Evolutionary conservation across 228 moss, liverwort and hornwort genomes (phyloP), one percentile per base, ranked within the genome.

Genomic region (Sphagnum magellanicum): DNA sequence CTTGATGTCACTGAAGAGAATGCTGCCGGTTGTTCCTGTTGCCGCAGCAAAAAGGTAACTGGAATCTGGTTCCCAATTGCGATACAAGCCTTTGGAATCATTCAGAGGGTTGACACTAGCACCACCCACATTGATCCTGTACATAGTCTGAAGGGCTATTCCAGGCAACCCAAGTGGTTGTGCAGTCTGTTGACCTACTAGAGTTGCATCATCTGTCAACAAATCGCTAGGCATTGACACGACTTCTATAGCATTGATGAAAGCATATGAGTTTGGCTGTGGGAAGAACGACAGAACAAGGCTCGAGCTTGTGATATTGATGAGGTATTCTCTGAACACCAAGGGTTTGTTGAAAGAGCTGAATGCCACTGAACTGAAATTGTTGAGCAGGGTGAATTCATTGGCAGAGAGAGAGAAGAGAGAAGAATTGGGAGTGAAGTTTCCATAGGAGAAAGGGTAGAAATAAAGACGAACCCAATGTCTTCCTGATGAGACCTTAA

Each of bases 41-140:
- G 89, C 81, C 0, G 87, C 81, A 7, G 70, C 74, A 8, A 65
- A 86, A 8, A 91, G 11, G 51, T 72, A 92, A 0, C 6, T 10
- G 0, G 13, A 17, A 71, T 95, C 95, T 0, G 4, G 0, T 0
- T 70, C 68, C 95, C 95, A 95, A 51, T 4, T 76, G 16, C 72
- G 66, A 69, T 87, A 89, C 59, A 85, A 69, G 32, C 87, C 83
- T 4, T 48, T 10, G 0, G 95, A 87, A 52, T 95, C 95, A 46
- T 89, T 84, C 4, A 8, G 63, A 0, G 95, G 69, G 4, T 53
- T 5, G 7, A 95, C 77, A 0, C 5, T 14, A 0, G 0, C 1
- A 5, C 92, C 95, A 7, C 95, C 95, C 0, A 95, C 90, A 60
- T 95, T 95, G 61, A 92, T 74, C 65, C 92, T 83, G 48, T 79